Percentiles rank a stretch among this genome's conserved stretches.
These are phyloP conservation scores for Penicillium sp. DNA, from an alignment of 2,329 filamentous ascomycete genomes.

Conservation along the genomic window DNA sequence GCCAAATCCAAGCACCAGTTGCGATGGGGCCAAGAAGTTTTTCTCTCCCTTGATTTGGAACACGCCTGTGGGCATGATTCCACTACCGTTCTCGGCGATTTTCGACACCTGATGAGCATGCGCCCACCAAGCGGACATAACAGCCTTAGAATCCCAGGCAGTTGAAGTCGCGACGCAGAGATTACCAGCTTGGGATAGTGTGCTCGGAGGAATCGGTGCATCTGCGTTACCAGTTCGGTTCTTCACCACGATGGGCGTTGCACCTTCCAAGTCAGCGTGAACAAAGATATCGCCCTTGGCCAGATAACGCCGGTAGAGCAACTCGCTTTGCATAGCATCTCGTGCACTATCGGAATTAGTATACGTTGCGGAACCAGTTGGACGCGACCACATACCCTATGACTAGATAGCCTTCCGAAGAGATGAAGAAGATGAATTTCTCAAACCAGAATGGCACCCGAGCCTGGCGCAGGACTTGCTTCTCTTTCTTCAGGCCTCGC, in stretches of 20 bases:
- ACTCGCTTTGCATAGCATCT: slow-evolving; percentile 84
- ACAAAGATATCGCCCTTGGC: slow-evolving; percentile 89
- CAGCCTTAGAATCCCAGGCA: slow-evolving; percentile 94
- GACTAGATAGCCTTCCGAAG: slow-evolving; percentile 89
- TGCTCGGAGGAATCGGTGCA: slow-evolving; percentile 85
- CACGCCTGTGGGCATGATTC: slow-evolving; percentile 65
- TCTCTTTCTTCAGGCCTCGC: slow-evolving; percentile 86
- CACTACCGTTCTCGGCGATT: slow-evolving; percentile 73
- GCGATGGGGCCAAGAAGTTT: slow-evolving; percentile 83
- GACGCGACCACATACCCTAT: slow-evolving; percentile 53
- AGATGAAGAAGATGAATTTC: slow-evolving; percentile 94
- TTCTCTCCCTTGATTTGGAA: slow-evolving; percentile 84
- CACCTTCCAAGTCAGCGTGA: slow-evolving; percentile 82
- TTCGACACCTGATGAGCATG: slow-evolving; percentile 87
- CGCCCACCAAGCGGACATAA: slow-evolving; percentile 97
- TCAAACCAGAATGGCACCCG: slow-evolving; percentile 91
- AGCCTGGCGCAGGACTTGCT: slow-evolving; percentile 76
- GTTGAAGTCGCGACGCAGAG: slow-evolving; percentile 78
- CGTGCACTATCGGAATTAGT: slow-evolving; percentile 54
- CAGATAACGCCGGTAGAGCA: slow-evolving; percentile 81
- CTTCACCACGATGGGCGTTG: slow-evolving; percentile 82
- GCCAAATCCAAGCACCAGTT: slow-evolving; percentile 80
- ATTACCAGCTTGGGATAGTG: slow-evolving; percentile 82
- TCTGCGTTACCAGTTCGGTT: slow-evolving; percentile 74
- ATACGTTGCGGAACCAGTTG: not conserved